phyloP scores from a whole-genome alignment of 176 grass and related monocot species.

The Phoenix roebelenii region DNA sequence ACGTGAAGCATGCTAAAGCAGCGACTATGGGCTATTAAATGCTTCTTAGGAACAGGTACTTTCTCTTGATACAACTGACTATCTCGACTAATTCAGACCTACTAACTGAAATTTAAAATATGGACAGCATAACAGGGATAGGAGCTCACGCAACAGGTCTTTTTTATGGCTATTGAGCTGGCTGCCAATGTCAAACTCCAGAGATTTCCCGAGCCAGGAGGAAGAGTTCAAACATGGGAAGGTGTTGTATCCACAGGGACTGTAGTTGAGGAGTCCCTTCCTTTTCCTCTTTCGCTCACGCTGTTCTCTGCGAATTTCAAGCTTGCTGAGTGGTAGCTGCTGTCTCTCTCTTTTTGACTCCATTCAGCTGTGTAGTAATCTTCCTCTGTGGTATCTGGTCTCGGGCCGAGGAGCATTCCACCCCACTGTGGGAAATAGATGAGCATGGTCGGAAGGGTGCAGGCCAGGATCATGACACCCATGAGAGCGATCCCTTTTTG shows the following conservation, averaged over 20 bases:
- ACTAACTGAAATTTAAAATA: too few species aligned
- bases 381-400: slow-evolving; percentile 28
- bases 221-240: slow-evolving; percentile 18
- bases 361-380: slow-evolving; percentile 81
- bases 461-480: slow-evolving; percentile 84
- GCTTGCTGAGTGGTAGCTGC: slow-evolving; percentile 27
- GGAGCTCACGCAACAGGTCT: too few species aligned
- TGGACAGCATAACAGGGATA: too few species aligned
- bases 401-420: slow-evolving; percentile 35
- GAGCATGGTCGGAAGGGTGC: slow-evolving; percentile 52
- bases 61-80: too few species aligned
- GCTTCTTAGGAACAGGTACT: too few species aligned
- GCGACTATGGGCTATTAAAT: too few species aligned
- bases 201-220: background rate
- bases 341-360: slow-evolving; percentile 42
- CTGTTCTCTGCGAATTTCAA: slow-evolving; percentile 77
- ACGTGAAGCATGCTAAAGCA: too few species aligned
- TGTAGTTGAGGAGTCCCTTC: slow-evolving; percentile 19
- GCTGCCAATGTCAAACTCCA: background rate
- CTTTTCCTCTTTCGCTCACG: slow-evolving; percentile 34
- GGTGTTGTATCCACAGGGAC: slow-evolving; percentile 42
- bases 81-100: too few species aligned
- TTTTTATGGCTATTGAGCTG: too few species aligned
- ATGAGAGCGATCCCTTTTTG: slow-evolving; percentile 85
- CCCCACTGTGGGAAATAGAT: slow-evolving; percentile 91